Evolutionary conservation across 306 rosid genomes (phyloP).

Genomic region (Psophocarpus tetragonolobus): DNA sequence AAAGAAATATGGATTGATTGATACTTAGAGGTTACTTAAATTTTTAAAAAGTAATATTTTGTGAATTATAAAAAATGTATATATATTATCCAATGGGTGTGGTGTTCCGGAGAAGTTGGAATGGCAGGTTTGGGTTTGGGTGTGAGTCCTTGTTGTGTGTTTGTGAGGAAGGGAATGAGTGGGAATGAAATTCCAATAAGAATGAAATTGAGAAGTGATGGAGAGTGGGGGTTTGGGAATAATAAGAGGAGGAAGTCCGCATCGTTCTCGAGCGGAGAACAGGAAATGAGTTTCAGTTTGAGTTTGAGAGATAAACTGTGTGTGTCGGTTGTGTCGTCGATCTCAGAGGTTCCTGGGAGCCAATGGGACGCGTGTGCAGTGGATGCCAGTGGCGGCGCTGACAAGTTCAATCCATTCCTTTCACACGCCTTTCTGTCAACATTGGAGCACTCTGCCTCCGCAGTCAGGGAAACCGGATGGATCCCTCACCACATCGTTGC

Average conservation of each 20-base stretch:
- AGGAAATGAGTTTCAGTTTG: conserved; percentile 50
- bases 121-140: not conserved
- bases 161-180: not conserved
- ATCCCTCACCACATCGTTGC: conserved; percentile 75
- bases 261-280: no score
- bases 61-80: not conserved
- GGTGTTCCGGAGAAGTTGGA: conserved; percentile 21
- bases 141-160: not conserved
- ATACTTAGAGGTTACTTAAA: no score
- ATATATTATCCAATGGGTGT: not conserved
- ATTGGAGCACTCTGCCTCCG: conserved; percentile 69
- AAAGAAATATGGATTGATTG: no score
- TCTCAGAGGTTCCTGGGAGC: conserved; percentile 66
- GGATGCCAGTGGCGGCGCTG: conserved; percentile 69
- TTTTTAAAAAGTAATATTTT: no score
- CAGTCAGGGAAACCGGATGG: conserved; percentile 90
- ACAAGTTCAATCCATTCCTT: conserved; percentile 77
- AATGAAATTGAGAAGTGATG: conserved; percentile 36
- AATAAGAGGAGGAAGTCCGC: conserved; percentile 31
- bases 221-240: conserved; percentile 72
- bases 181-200: not conserved
- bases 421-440: conserved; percentile 73
- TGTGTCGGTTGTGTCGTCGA: conserved; percentile 66
- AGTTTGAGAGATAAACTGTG: conserved; percentile 45
- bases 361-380: conserved; percentile 85